These are phyloP conservation scores for Collybia sp. DNA, from an alignment of 768 basidiomycete species.

Conservation along the genomic window DNA sequence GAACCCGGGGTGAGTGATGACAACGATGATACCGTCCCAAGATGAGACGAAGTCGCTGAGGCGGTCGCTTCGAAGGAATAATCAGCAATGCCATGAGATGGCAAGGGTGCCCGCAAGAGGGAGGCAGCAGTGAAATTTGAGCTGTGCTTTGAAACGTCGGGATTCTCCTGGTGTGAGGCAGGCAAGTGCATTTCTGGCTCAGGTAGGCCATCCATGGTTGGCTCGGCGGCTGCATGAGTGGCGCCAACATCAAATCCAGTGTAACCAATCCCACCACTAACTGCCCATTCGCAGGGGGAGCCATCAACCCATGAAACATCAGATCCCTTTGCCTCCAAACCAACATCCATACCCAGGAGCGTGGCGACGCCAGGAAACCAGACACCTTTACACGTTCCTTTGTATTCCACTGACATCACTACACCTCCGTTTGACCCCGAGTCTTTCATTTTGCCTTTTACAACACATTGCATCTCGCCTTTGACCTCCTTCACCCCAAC, in stretches of 20 bases:
- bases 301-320: conserved; percentile 65
- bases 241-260: conserved; percentile 65
- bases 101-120: conserved; percentile 71
- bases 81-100: conserved; percentile 56
- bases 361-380: conserved; percentile 86
- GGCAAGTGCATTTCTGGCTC: conserved; percentile 31
- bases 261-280: conserved; percentile 61
- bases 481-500: conserved; percentile 68
- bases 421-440: conserved; percentile 41
- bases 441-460: conserved; percentile 47
- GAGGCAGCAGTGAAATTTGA: conserved; percentile 53
- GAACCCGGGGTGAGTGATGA: conserved; percentile 45
- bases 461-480: conserved; percentile 58
- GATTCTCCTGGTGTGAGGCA: conserved; percentile 11
- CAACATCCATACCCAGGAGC: conserved; percentile 72
- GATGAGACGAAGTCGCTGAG: conserved; percentile 25
- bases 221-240: conserved; percentile 14
- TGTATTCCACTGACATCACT: conserved; percentile 64
- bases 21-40: conserved; percentile 39
- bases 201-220: too few species aligned
- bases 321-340: conserved; percentile 62
- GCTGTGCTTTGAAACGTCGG: conserved; percentile 26
- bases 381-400: conserved; percentile 67
- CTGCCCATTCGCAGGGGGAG: conserved; percentile 47
- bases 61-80: conserved; percentile 69